Evolutionary conservation across 2,329 filamentous ascomycete genomes (phyloP), one percentile per base, ranked within the genome.

Genomic region (Trichoderma pleuroti): DNA sequence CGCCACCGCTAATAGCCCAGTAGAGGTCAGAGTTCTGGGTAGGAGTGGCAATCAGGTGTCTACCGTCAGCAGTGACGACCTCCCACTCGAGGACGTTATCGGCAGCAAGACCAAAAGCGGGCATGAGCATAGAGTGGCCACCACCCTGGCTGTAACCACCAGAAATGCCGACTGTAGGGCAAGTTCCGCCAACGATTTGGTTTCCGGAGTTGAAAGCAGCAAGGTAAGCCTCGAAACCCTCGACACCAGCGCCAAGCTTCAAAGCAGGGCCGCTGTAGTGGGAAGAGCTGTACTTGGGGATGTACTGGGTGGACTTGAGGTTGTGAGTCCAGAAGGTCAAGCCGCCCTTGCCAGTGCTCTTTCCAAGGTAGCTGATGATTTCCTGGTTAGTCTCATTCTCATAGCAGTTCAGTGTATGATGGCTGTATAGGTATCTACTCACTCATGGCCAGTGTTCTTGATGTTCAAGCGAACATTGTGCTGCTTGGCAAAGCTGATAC

Each of bases 81-180:
- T 88, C 82, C 68, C 81, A 86, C 72, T 85, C 82, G 2, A 91
- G 80, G 0, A 85, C 83, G 63, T 91, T 85, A 73, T 91, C 89
- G 0, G 87, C 88, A 18, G 79, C 86, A 0, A 92, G 80, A 5
- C 90, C 90, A 60, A 86, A 87, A 79, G 1, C 85, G 85, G 34
- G 81, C 81, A 2, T 42, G n/a, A 91, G 80, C 0, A 84, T 80
- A 1, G 83, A 84, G 75, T 90, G 87, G 0, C 90, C 89, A 14
- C 87, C 89, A 5, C 87, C 88, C 76, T 88, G 86, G 5, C 81
- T 84, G 74, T 86, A 91, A 1, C 88, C 88, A 18, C 89, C 89
- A 0, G 86, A 84, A 5, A 88, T 74, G 1, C 88, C 88, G 5
- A 91, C 88, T 0, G 84, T 86, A 1, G 75, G 72, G 68, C 86